phyloP scores from a whole-genome alignment of 345 rosid genomes.

The Cardamine chenopodiifolia region DNA sequence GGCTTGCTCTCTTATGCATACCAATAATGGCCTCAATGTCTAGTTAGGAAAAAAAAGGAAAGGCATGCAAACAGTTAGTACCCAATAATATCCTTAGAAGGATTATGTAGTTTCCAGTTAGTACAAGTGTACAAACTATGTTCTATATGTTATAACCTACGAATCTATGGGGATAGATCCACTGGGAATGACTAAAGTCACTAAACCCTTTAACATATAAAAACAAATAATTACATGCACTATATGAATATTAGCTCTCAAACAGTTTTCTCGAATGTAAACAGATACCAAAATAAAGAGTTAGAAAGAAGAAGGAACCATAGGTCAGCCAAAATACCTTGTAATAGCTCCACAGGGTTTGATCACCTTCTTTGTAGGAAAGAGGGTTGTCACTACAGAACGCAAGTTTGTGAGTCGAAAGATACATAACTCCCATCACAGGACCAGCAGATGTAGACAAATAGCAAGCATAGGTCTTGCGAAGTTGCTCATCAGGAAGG shows the following conservation, averaged over 20 bases:
- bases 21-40: neutral
- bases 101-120: neutral
- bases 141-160: neutral
- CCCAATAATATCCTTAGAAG: slow-evolving; percentile 2
- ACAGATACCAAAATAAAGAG: neutral
- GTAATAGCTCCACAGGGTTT: slow-evolving; percentile 82
- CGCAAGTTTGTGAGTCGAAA: slow-evolving; percentile 77
- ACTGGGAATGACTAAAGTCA: neutral
- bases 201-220: neutral
- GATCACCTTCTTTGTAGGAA: slow-evolving; percentile 71
- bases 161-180: no score
- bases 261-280: neutral
- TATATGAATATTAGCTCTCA: neutral
- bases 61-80: neutral
- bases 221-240: neutral
- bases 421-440: slow-evolving; percentile 83
- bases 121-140: neutral
- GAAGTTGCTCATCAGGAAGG: slow-evolving; percentile 75
- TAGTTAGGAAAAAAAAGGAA: neutral
- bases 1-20: neutral
- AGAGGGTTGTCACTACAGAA: slow-evolving; percentile 87
- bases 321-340: slow-evolving; percentile 53
- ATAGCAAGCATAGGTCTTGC: slow-evolving; percentile 82
- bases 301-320: no score
- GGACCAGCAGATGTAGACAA: slow-evolving; percentile 98